These are phyloP conservation scores for Periconia sp. DNA, from an alignment of 2,329 filamentous ascomycete species.

Conservation along the genomic window DNA sequence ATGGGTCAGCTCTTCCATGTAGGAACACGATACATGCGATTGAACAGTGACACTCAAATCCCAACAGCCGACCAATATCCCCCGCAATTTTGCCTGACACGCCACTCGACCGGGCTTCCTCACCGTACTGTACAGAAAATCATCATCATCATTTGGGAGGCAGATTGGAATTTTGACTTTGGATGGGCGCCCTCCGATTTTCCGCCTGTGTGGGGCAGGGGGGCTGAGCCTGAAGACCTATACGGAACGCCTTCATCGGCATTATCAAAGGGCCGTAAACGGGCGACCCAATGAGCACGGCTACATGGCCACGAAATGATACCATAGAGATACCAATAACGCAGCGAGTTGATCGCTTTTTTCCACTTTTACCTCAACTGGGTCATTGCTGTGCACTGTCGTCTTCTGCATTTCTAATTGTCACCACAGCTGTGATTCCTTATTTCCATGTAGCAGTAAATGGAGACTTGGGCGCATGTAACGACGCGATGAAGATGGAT, in stretches of 20 bases:
- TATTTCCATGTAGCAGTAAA: too few relatives aligned
- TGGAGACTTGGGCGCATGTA: too few relatives aligned
- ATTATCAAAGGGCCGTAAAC: constrained; percentile 3
- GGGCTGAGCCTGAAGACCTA: background rate
- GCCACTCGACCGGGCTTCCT: background rate
- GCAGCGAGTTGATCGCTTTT: background rate
- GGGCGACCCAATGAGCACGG: constrained; percentile 8
- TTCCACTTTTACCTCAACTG: background rate
- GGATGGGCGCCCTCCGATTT: background rate
- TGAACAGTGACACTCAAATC: background rate
- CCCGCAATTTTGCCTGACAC: background rate
- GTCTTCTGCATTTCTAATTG: background rate
- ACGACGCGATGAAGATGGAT: too few relatives aligned
- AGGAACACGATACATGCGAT: background rate
- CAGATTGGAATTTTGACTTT: background rate
- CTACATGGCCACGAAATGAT: constrained; percentile 22
- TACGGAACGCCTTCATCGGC: constrained; percentile 23
- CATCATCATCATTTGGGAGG: background rate
- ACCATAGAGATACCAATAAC: constrained; percentile 30
- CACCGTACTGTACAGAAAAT: background rate
- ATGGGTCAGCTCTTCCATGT: background rate
- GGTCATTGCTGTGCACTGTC: background rate
- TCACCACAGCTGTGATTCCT: too few relatives aligned
- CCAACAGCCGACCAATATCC: background rate
- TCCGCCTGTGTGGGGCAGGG: too few relatives aligned